Percentiles rank a stretch among this genome's conserved stretches.
These are phyloP conservation scores for Penicillium robsamsonii DNA, from an alignment of 495 filamentous ascomycete species.

Conservation along the genomic window DNA sequence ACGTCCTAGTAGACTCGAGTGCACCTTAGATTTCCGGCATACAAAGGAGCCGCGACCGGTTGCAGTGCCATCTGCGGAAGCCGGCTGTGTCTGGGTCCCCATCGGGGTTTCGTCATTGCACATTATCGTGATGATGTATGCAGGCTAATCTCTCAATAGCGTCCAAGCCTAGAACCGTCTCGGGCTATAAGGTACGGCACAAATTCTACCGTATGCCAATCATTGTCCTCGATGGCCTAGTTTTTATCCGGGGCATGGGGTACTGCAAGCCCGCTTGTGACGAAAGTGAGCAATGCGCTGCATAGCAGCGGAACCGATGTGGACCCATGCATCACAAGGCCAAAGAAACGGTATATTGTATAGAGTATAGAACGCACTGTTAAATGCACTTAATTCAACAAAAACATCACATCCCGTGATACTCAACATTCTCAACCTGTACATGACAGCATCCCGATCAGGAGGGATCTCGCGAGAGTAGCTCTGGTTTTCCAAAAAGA, in stretches of 20 bases:
- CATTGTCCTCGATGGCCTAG: constrained; percentile 36
- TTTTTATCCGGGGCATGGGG: constrained; percentile 18
- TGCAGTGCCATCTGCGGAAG: constrained; percentile 32
- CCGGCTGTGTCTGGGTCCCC: constrained; percentile 29
- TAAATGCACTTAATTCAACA: not conserved
- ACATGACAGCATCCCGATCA: too few relatives aligned
- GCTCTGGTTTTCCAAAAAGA: constrained; percentile 20
- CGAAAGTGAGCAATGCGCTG: constrained; percentile 17
- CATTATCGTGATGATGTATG: not conserved
- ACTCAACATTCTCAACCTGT: too few relatives aligned
- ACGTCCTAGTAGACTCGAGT: constrained; percentile 35
- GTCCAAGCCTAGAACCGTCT: constrained; percentile 30
- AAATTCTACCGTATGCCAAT: constrained; percentile 34
- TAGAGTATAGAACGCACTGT: not conserved
- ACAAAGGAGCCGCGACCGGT: constrained; percentile 28
- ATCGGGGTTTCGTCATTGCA: not conserved
- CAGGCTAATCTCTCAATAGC: constrained; percentile 16
- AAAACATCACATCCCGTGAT: too few relatives aligned
- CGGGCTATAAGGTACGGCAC: constrained; percentile 34
- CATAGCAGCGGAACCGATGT: constrained; percentile 19
- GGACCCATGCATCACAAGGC: constrained; percentile 17
- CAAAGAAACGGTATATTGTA: not conserved
- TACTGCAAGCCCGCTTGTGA: constrained; percentile 11
- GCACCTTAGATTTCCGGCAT: constrained; percentile 33
- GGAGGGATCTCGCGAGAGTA: not conserved